These are phyloP conservation scores for Dothideomycetes sp. DNA, from an alignment of 2,329 filamentous ascomycete genomes.

Conservation along the genomic window DNA sequence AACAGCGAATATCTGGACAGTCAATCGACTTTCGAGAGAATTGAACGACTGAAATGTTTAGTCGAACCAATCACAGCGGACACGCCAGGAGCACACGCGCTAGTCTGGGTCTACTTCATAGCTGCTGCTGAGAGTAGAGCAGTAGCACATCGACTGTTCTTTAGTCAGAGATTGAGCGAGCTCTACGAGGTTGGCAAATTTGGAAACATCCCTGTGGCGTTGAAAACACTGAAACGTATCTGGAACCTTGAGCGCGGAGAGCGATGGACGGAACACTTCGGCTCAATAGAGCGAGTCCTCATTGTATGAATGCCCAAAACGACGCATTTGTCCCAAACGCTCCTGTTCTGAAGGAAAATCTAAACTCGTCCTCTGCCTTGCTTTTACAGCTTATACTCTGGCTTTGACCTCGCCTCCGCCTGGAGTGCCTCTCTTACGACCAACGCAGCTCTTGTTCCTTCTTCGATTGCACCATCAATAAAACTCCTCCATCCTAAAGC, in stretches of 20 bases:
- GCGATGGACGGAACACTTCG: slow-evolving; percentile 5
- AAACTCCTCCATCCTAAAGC: slow-evolving; percentile 24
- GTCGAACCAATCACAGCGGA: slow-evolving; percentile 18
- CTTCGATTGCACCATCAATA: slow-evolving; percentile 25
- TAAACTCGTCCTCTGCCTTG: too few species aligned
- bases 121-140: slow-evolving; percentile 28
- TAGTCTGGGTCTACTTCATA: slow-evolving; percentile 32
- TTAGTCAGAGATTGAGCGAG: slow-evolving; percentile 18
- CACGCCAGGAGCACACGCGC: slow-evolving; percentile 24
- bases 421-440: slow-evolving; percentile 3
- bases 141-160: slow-evolving; percentile 26
- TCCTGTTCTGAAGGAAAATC: too few species aligned
- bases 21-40: not conserved
- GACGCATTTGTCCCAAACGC: too few species aligned
- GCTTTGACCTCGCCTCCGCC: too few species aligned
- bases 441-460: slow-evolving; percentile 13
- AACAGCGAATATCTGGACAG: too few species aligned
- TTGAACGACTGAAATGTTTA: slow-evolving; percentile 23
- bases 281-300: slow-evolving; percentile 5
- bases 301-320: too few species aligned
- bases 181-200: slow-evolving; percentile 25
- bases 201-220: slow-evolving; percentile 26
- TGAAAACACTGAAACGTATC: slow-evolving; percentile 23
- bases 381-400: too few species aligned
- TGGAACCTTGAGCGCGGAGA: slow-evolving; percentile 16